Conservation (phyloP, 23 red algal species). For the Cyanidium caldarium region DNA sequence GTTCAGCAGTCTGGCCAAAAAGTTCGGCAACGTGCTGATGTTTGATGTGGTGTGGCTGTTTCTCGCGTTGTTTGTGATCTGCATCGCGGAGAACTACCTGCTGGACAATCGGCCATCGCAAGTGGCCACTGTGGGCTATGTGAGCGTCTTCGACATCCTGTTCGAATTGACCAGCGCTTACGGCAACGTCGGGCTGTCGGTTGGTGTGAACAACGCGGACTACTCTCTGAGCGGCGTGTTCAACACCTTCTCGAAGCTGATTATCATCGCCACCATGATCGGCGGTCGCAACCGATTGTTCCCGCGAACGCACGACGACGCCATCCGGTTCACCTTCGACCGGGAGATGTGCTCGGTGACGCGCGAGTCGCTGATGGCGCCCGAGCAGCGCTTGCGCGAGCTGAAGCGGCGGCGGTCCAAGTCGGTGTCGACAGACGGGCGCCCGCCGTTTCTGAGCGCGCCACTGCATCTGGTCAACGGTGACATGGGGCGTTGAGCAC, state of each 20-base stretch:
- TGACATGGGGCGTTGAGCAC: too few species aligned
- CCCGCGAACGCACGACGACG: background rate
- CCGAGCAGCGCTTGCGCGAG: background rate
- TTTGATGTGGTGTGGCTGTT: background rate
- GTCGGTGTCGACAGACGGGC: background rate
- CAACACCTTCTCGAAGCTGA: background rate
- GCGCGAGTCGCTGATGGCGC: background rate
- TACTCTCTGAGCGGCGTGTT: background rate
- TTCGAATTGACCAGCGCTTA: slow-evolving; percentile 1
- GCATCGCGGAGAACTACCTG: slow-evolving; percentile 3
- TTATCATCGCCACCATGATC: slow-evolving; percentile 6
- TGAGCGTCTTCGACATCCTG: background rate
- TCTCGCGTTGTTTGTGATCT: background rate
- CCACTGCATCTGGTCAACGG: too few species aligned
- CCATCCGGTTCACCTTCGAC: background rate
- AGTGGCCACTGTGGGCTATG: background rate
- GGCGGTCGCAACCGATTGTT: background rate
- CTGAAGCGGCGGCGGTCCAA: background rate
- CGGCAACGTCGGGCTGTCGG: slow-evolving; percentile 1
- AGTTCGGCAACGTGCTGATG: background rate
- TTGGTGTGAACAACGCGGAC: background rate
- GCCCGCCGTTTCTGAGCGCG: too few species aligned
- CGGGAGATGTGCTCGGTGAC: background rate
- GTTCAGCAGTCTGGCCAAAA: background rate
- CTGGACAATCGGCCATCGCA: background rate